Conservation (phyloP, 768 basidiomycete genomes). For the Collybia sordida region DNA sequence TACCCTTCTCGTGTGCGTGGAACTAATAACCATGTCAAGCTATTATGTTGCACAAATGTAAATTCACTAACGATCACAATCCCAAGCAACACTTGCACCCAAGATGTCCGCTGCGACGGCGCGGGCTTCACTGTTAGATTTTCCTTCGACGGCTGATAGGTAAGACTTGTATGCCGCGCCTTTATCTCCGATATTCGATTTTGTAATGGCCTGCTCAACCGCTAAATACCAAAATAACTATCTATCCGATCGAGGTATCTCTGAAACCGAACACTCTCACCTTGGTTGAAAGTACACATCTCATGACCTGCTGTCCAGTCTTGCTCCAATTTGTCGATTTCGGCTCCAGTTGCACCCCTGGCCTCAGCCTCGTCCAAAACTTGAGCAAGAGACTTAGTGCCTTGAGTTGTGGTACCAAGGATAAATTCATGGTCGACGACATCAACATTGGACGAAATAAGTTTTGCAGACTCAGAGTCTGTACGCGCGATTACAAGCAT, state of each 20-base stretch:
- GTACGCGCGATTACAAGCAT: constrained; percentile 91
- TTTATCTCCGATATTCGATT: constrained; percentile 52
- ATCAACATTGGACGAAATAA: constrained; percentile 85
- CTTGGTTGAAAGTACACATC: constrained; percentile 83
- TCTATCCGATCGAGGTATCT: not conserved
- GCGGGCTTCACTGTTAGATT: constrained; percentile 73
- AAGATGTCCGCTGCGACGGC: constrained; percentile 73
- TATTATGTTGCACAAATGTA: not conserved
- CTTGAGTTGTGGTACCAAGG: constrained; percentile 54
- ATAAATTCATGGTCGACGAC: constrained; percentile 79
- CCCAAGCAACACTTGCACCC: constrained; percentile 76
- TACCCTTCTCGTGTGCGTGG: constrained; percentile 91
- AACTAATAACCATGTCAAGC: constrained; percentile 39
- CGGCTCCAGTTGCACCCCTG: constrained; percentile 59
- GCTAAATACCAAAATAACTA: constrained; percentile 34
- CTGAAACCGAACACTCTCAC: constrained; percentile 34
- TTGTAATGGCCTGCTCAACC: constrained; percentile 55
- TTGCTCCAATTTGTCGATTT: constrained; percentile 72
- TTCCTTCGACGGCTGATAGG: constrained; percentile 53
- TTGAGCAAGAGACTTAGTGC: constrained; percentile 60
- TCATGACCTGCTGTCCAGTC: constrained; percentile 71
- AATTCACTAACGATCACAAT: constrained; percentile 75
- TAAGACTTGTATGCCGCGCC: constrained; percentile 58
- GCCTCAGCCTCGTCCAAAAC: constrained; percentile 67
- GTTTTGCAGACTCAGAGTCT: constrained; percentile 84